Base-by-base conservation (phyloP, 495 filamentous ascomycete genomes). In the Tuber melanosporum region DNA sequence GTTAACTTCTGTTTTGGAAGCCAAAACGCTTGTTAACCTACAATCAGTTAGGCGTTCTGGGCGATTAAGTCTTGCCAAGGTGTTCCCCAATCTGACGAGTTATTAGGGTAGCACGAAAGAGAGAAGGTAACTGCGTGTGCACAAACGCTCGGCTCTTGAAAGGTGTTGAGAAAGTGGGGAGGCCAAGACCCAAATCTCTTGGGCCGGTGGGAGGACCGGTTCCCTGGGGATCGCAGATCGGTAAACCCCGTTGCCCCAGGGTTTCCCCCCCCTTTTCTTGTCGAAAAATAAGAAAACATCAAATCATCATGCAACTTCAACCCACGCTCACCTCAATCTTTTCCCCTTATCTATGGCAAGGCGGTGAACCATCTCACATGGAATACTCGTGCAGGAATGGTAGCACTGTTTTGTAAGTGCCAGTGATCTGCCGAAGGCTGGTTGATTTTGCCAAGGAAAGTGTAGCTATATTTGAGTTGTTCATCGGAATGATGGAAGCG, bases 231-330 rank as follows among this genome's bases (percentile, higher is more conserved):
- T 57, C 52, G 57, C n/a, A 26, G 57, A 66, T 66, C 57, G 57
- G 57, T 36, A 7, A 66, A 32, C 57, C 57, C 57, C 57, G 14
- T 26, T 6, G 57, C 57, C 52, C 57, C 26, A 36, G 32, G 32
- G 3, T 32, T 32, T 6, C 26, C n/a, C 52, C 52, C 26, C 26
- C 26, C 5, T 32, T 32, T 66, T 36, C 4, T 32, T 15, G 4
- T 36, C 12, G 39, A 36, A 36, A 66, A 17, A 17, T 14, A 36
- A 17, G 12, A 5, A 66, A 19, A 32, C 26, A 66, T 66, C 57
- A 66, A 66, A 66, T 66, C 57, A 66, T 66, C 57, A 66, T 66
- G 57, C 57, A 10, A 26, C 57, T 66, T 66, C 26, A 36, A 66
- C 57, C 57, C 57, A 66, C 57, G 57, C 57, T 66, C 57, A 15